Percentiles rank a stretch among this genome's conserved stretches.
phyloP scores from a whole-genome alignment of 345 rosid genomes.

The Geranium rotundifolium region DNA sequence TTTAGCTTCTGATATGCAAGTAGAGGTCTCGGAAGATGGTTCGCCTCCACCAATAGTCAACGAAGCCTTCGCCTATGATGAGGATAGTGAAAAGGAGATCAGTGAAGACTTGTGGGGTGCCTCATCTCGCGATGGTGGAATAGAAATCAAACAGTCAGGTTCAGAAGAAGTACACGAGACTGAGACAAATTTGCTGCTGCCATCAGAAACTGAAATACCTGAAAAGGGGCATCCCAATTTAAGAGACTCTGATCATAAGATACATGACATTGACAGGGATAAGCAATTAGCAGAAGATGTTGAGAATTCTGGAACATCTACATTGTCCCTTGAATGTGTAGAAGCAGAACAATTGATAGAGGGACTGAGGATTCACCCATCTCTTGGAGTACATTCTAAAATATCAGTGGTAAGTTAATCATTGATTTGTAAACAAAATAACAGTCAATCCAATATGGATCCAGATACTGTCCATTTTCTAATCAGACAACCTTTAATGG shows the following conservation, averaged over 20 bases:
- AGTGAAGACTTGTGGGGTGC: constrained; percentile 43
- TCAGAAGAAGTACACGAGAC: constrained; percentile 11
- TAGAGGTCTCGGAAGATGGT: constrained; percentile 78
- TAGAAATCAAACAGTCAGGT: constrained; percentile 17
- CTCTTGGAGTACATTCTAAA: neutral
- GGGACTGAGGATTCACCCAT: neutral
- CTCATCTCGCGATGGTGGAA: constrained; percentile 19
- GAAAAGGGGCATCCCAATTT: no score
- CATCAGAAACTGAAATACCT: constrained; percentile 12
- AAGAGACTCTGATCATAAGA: no score
- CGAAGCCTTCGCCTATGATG: constrained; percentile 44
- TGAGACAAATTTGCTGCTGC: neutral
- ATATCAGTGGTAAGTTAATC: no score
- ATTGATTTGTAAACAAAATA: neutral
- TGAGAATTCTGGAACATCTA: neutral
- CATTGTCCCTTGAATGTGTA: constrained; percentile 7
- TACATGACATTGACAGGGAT: neutral
- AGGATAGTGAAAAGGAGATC: constrained; percentile 32
- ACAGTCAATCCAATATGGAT: neutral
- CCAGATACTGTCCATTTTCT: neutral
- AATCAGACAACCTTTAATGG: neutral
- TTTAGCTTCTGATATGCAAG: constrained; percentile 85
- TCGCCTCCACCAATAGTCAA: constrained; percentile 55
- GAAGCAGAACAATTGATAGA: neutral
- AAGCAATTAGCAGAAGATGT: constrained; percentile 6